These are phyloP conservation scores for Pseudocercospora musae DNA, from an alignment of 2,329 filamentous ascomycete genomes.

Conservation along the genomic window DNA sequence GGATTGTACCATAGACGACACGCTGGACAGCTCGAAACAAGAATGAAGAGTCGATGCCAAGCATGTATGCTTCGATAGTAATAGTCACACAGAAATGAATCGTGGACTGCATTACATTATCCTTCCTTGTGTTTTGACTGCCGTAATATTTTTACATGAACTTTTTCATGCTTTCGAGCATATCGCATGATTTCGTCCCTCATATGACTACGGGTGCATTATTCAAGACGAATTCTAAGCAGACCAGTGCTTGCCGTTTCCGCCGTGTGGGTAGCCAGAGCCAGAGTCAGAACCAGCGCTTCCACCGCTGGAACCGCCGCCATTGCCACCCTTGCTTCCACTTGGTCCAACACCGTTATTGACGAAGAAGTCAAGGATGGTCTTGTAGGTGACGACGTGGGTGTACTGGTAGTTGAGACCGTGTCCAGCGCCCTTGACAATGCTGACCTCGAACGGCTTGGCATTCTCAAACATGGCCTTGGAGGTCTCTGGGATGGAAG, in stretches of 20 bases:
- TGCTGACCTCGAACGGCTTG: slow-evolving; percentile 49
- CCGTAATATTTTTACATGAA: not conserved
- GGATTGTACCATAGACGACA: not conserved
- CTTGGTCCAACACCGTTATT: slow-evolving; percentile 21
- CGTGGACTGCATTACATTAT: not conserved
- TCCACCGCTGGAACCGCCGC: not conserved
- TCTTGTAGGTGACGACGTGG: slow-evolving; percentile 30
- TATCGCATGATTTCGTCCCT: not conserved
- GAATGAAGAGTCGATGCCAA: not conserved
- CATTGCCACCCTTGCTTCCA: not conserved
- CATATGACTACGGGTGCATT: not conserved
- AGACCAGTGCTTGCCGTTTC: not conserved
- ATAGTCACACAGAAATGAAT: not conserved
- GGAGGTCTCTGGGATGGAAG: slow-evolving; percentile 47
- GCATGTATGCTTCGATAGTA: not conserved
- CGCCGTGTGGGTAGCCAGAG: not conserved
- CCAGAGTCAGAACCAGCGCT: not conserved
- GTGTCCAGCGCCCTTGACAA: slow-evolving; percentile 50
- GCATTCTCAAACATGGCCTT: slow-evolving; percentile 43
- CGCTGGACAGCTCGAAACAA: not conserved
- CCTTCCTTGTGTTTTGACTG: not conserved
- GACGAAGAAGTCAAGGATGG: slow-evolving; percentile 31
- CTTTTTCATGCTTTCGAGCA: not conserved
- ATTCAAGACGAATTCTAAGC: not conserved
- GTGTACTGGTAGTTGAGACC: slow-evolving; percentile 36